These are phyloP conservation scores for Sutorius australiensis DNA, from an alignment of 768 basidiomycete genomes.

Conservation along the genomic window DNA sequence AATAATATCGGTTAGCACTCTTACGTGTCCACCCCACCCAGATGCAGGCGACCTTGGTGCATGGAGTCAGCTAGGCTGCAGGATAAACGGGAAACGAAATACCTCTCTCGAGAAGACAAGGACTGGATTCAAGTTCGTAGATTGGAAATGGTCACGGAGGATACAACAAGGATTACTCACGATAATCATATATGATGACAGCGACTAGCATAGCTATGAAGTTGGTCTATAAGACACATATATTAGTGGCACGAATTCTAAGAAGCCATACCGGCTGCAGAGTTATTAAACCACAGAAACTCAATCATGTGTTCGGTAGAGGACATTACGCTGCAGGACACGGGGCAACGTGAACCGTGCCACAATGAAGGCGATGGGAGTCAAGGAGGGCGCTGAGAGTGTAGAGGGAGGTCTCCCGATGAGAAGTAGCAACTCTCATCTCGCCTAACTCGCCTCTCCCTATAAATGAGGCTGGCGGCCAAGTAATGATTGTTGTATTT, in stretches of 20 bases:
- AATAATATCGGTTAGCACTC: too few relatives aligned
- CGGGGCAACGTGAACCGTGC: too few relatives aligned
- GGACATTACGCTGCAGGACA: neutral
- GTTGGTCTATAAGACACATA: neutral
- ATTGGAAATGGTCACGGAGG: neutral
- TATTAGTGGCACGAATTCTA: neutral
- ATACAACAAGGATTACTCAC: neutral
- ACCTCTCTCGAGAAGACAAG: neutral
- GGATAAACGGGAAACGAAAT: neutral
- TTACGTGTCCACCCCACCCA: neutral
- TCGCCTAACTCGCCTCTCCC: too few relatives aligned
- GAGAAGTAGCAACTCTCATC: neutral
- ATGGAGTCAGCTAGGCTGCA: neutral
- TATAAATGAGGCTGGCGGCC: too few relatives aligned
- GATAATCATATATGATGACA: neutral
- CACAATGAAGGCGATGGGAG: neutral
- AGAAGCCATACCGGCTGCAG: neutral
- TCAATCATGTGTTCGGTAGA: neutral
- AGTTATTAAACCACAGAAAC: neutral
- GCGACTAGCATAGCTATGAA: neutral
- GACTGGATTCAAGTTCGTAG: neutral
- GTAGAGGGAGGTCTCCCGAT: neutral
- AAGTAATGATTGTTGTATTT: too few relatives aligned
- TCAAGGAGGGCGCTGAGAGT: neutral
- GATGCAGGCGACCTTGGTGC: neutral